Evolutionary conservation across 192 early-diverging fungal genomes (phyloP), one percentile per base, ranked within the genome.

Genomic region (Chytriomyces hyalinus): DNA sequence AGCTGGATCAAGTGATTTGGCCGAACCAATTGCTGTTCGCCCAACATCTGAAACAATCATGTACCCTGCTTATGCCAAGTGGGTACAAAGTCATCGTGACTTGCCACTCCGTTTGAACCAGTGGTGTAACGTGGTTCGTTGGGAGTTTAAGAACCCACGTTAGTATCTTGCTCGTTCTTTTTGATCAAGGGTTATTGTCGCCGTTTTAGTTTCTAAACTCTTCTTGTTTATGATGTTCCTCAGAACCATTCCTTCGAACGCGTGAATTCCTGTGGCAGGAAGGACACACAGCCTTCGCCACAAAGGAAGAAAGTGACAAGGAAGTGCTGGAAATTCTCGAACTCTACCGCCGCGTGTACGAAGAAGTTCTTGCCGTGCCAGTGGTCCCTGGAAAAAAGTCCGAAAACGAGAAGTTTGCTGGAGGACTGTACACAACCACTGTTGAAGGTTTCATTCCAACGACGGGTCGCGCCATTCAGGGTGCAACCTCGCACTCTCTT

Each of bases 251-350:
- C 91, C 82, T 99, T 76, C 90, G 98, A 63, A 98, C 98, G 20
- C 93, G 98, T 72, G 98, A 99, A 88, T 99, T 99, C 89, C 87
- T 99, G 79, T 99, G 98, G 98, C 98, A 99, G 83, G 98, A 99
- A 85, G 98, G 98, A 62, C 98, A 99, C 84, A 97, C 96, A 69
- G 98, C 96, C 22, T 93, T 96, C 77, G 89, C 95, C 63, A 96
- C 93, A 71, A 91, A 94, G 86, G 90, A 94, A 46, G 95, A 92
- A 64, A 93, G 96, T 49, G 93, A 91, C 80, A 67, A 51, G 5
- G 98, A 99, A 84, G 96, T 97, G 17, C 84, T 83, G 51, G 87
- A 96, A 70, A 96, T 99, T 65, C 84, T 99, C 75, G 94, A 96
- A 43, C 86, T 98, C 67, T 99, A 99, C 88, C 92, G 93, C 73